Percentiles rank a stretch among this genome's conserved stretches.
Evolutionary conservation across 2,329 filamentous ascomycete genomes (phyloP).

Genomic region (Lecanoromycetidae sp.): DNA sequence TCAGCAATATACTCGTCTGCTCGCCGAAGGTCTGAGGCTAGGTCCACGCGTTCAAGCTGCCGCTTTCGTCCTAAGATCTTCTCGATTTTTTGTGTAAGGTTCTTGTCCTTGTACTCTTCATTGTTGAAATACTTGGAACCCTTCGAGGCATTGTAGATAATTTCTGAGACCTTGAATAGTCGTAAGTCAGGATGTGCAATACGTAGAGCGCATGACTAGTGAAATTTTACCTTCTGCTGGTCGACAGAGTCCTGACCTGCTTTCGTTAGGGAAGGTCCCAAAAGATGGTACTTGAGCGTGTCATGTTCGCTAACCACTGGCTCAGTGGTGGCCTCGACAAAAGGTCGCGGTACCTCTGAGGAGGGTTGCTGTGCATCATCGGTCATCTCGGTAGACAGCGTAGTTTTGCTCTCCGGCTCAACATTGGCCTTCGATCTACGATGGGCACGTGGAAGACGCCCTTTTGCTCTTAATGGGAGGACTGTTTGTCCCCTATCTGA

Average conservation of each 20-base stretch:
- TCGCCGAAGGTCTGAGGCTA: conserved; percentile 58
- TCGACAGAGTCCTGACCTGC: conserved; percentile 90
- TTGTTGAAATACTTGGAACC: conserved; percentile 94
- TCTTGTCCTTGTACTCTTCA: conserved; percentile 70
- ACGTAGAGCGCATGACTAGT: not conserved
- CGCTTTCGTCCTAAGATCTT: conserved; percentile 63
- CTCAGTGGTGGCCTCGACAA: not conserved
- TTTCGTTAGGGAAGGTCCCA: conserved; percentile 87
- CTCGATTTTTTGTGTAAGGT: conserved; percentile 74
- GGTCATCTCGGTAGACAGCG: conserved; percentile 9
- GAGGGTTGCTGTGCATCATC: not conserved
- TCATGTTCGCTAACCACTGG: conserved; percentile 47
- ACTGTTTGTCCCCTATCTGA: too few relatives aligned
- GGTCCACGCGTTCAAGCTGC: conserved; percentile 61
- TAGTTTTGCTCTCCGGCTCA: not conserved
- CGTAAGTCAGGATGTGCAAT: not conserved
- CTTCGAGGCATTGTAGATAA: conserved; percentile 94
- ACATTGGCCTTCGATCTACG: conserved; percentile 22
- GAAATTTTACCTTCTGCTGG: conserved; percentile 65
- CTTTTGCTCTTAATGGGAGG: too few relatives aligned
- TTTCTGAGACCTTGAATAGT: conserved; percentile 61
- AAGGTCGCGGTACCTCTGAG: conserved; percentile 6
- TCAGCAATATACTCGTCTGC: conserved; percentile 73
- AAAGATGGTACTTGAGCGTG: conserved; percentile 76
- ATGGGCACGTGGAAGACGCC: too few relatives aligned